These are phyloP conservation scores for Tetracladium maxilliforme DNA, from an alignment of 2,329 filamentous ascomycete genomes.

Conservation along the genomic window DNA sequence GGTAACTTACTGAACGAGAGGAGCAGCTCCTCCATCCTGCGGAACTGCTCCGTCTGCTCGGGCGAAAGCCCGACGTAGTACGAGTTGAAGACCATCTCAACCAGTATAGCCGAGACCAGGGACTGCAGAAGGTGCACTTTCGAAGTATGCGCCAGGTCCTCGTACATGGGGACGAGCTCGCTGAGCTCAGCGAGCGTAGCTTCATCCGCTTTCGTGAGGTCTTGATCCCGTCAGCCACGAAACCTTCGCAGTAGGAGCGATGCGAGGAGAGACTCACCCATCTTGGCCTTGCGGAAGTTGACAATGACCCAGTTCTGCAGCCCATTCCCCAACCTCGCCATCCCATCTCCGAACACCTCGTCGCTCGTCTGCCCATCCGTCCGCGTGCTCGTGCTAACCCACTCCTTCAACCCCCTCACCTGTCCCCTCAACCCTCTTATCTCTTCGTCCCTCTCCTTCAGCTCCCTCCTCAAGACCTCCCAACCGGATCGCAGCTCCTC, in stretches of 20 bases:
- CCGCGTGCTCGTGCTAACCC: slow-evolving; percentile 52
- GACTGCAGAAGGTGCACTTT: slow-evolving; percentile 51
- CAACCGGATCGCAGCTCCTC: slow-evolving; percentile 28
- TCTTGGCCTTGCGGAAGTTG: slow-evolving; percentile 48
- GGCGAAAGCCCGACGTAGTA: slow-evolving; percentile 49
- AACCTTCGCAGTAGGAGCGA: background rate
- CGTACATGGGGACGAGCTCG: slow-evolving; percentile 41
- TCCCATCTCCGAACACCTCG: slow-evolving; percentile 47
- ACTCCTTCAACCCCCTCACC: slow-evolving; percentile 54
- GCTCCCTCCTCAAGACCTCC: slow-evolving; percentile 28
- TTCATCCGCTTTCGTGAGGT: slow-evolving; percentile 25
- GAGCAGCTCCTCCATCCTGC: slow-evolving; percentile 31
- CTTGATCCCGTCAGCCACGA: slow-evolving; percentile 14
- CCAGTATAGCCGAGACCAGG: slow-evolving; percentile 40
- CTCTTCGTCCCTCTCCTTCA: slow-evolving; percentile 38
- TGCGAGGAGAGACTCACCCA: slow-evolving; percentile 16
- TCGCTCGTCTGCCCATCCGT: slow-evolving; percentile 47
- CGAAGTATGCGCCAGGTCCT: slow-evolving; percentile 32
- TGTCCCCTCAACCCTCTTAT: slow-evolving; percentile 38
- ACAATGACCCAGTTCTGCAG: slow-evolving; percentile 63
- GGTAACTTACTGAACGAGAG: slow-evolving; percentile 21
- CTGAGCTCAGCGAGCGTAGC: slow-evolving; percentile 25
- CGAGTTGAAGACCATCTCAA: slow-evolving; percentile 43
- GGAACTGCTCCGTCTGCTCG: slow-evolving; percentile 34
- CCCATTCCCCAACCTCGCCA: slow-evolving; percentile 48